These are phyloP conservation scores for Dunaliella primolecta DNA, from an alignment of 139 green algal species.

Conservation along the genomic window DNA sequence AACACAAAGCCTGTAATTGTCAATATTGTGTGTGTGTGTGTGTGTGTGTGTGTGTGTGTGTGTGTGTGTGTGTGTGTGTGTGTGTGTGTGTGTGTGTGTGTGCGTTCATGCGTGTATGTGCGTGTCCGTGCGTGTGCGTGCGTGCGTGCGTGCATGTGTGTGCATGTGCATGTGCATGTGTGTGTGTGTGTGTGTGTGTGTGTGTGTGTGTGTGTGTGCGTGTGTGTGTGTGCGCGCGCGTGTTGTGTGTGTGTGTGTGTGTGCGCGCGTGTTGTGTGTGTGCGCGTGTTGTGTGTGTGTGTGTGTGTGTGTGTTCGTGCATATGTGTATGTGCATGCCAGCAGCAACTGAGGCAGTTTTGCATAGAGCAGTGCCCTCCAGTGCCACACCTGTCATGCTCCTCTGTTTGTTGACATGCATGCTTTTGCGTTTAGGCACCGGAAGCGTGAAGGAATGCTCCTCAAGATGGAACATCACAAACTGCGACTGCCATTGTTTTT, in stretches of 20 bases:
- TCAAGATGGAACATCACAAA: too few relatives aligned
- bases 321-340: too few relatives aligned
- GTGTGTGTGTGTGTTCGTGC: neutral
- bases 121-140: neutral
- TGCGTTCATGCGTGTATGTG: neutral
- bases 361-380: too few relatives aligned
- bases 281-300: too few relatives aligned
- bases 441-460: too few relatives aligned
- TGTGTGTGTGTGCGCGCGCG: neutral
- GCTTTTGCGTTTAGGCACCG: too few relatives aligned
- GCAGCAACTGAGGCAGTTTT: too few relatives aligned
- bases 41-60: neutral
- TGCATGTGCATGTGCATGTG: neutral
- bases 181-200: neutral
- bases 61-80: neutral
- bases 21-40: neutral
- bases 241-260: too few relatives aligned
- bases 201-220: neutral
- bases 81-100: neutral
- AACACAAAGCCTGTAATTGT: conserved; percentile 48
- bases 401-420: too few relatives aligned
- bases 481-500: too few relatives aligned
- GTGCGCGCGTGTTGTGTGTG: too few relatives aligned
- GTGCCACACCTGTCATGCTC: too few relatives aligned
- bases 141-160: neutral